phyloP scores from a whole-genome alignment of 2,329 filamentous ascomycete genomes.

The Clonostachys rosea region DNA sequence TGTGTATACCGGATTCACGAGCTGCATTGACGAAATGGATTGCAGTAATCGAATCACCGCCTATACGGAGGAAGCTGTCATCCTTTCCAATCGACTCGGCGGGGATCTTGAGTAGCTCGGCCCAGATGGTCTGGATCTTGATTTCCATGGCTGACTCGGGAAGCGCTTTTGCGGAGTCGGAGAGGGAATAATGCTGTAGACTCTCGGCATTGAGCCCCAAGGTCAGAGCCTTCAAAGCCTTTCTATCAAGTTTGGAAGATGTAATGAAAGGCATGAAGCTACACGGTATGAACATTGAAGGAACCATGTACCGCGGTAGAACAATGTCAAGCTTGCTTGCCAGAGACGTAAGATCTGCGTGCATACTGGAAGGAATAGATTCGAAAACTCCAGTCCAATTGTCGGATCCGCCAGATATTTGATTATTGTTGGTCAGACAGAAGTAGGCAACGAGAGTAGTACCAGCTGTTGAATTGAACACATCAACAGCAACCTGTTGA shows the following conservation, averaged over 20 bases:
- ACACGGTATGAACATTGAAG: conserved; percentile 1
- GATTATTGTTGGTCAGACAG: not conserved
- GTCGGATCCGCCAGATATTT: not conserved
- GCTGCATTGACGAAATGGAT: conserved; percentile 37
- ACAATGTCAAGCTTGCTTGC: not conserved
- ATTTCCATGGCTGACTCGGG: conserved; percentile 18
- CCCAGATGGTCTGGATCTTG: conserved; percentile 23
- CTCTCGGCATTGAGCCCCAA: not conserved
- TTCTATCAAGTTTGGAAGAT: not conserved
- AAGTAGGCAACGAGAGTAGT: not conserved
- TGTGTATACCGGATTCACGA: conserved; percentile 19
- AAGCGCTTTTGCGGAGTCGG: not conserved
- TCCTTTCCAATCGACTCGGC: conserved; percentile 15
- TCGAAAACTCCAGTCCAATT: not conserved
- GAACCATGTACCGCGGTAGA: conserved; percentile 6
- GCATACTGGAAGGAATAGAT: not conserved
- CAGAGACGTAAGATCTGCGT: not conserved
- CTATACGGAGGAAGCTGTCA: conserved; percentile 34
- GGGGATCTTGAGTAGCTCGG: conserved; percentile 19
- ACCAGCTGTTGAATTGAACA: not conserved
- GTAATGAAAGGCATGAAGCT: conserved; percentile 3
- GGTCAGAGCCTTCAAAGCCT: not conserved
- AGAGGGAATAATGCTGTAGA: not conserved
- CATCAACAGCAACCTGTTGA: conserved; percentile 2
- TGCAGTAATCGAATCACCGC: conserved; percentile 38